Evolutionary conservation across 1,139 yeast species (phyloP), one percentile per base, ranked within the genome.

Genomic region (Yamadazyma spencermartinsiae): DNA sequence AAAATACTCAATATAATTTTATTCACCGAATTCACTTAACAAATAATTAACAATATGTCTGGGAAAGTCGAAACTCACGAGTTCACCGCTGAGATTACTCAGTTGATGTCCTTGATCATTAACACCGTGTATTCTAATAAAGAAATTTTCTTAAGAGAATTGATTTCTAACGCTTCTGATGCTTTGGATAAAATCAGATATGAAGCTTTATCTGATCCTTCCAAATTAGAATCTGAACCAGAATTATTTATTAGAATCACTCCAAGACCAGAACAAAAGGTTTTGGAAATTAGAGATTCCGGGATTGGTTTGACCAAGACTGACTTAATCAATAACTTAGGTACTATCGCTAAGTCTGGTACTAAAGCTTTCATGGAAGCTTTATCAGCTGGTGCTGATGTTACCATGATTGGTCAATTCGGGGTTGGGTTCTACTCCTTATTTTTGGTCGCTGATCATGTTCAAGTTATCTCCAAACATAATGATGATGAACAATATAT

Each of bases 271-370:
- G 98, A 90, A 56, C 80, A 84, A 64, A 89, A 89, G 72, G 83
- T 92, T 49, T 79, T 94, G 64, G 98, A 92, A 74, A 86, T 94
- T 68, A 90, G 98, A 76, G 99, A 94, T 72, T 82, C 98, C 45
- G 99, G 99, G 89, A 89, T 94, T 61, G 99, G 99, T 88, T 89
- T 92, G 96, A 94, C 99, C 73, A 94, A 94, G 79, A 95, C 97
- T 54, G 99, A 94, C 64, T 80, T 94, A 68, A 94, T 94, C 63
- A 94, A 94, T 84, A 94, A 94, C 79, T 86, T 94, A 72, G 99
- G 99, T 84, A 92, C 98, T 54, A 94, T 94, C 65, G 98, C 99
- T 65, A 94, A 92, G 78, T 94, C 98, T 53, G 99, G 98, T 76
- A 94, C 99, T 60, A 94, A 94, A 79, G 87, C 95, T 54, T 94